Percentiles rank a stretch among this genome's conserved stretches.
Conservation (phyloP, 1,284 basidiomycete genomes). For the Sporisorium scitamineum region DNA sequence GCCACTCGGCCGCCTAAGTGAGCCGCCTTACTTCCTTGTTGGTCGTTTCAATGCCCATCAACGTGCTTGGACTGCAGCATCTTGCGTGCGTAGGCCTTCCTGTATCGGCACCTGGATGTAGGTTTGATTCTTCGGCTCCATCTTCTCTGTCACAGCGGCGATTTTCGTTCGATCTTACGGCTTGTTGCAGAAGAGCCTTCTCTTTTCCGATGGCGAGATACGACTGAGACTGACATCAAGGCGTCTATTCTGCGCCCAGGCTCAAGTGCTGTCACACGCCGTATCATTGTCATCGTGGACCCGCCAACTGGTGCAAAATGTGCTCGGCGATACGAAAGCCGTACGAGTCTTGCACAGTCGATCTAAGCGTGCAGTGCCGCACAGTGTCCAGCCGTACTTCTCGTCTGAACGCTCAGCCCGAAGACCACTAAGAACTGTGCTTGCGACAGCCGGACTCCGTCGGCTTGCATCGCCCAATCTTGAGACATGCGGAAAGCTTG, state of each 20-base stretch:
- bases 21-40: too few relatives aligned
- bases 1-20: background rate
- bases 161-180: too few relatives aligned
- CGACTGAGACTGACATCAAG: background rate
- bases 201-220: background rate
- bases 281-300: too few relatives aligned
- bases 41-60: background rate
- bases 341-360: too few relatives aligned
- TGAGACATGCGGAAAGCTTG: background rate
- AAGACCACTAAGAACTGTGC: too few relatives aligned
- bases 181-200: too few relatives aligned
- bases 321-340: background rate
- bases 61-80: background rate
- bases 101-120: too few relatives aligned
- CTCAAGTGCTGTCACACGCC: background rate
- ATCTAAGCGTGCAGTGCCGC: too few relatives aligned
- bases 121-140: background rate
- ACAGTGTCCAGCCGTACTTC: too few relatives aligned
- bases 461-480: too few relatives aligned
- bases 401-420: background rate
- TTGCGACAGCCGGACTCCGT: too few relatives aligned
- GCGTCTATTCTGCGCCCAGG: background rate
- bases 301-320: too few relatives aligned
- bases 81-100: background rate
- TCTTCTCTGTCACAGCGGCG: background rate